Percentiles rank a stretch among this genome's conserved stretches.
Evolutionary conservation across 768 basidiomycete genomes (phyloP).

Genomic region (Lentinula aciculospora): DNA sequence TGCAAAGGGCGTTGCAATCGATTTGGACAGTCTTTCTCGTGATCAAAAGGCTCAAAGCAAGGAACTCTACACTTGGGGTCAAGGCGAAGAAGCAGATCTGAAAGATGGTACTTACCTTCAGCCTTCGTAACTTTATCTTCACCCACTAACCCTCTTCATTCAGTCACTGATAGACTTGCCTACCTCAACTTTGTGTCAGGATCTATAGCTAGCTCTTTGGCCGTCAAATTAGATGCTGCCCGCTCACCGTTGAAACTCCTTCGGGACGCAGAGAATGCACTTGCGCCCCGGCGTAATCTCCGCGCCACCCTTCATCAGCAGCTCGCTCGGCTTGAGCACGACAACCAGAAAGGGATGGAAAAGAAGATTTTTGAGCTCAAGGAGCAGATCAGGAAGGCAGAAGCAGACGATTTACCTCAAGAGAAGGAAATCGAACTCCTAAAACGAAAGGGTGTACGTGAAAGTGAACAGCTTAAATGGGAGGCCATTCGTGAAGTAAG

Average conservation of each 20-base stretch:
- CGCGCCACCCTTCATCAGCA: conserved; percentile 55
- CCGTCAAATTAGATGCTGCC: conserved; percentile 56
- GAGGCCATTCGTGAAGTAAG: conserved; percentile 73
- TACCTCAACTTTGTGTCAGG: conserved; percentile 78
- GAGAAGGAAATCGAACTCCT: conserved; percentile 70
- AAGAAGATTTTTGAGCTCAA: conserved; percentile 66
- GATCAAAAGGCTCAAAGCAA: conserved; percentile 73
- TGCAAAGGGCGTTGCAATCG: conserved; percentile 73
- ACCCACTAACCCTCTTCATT: neutral
- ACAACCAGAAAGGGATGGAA: conserved; percentile 58
- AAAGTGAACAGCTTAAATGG: conserved; percentile 78
- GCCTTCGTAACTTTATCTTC: neutral
- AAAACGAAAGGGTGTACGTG: conserved; percentile 69
- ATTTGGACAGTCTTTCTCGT: conserved; percentile 60
- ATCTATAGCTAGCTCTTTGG: conserved; percentile 55
- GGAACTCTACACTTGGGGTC: conserved; percentile 84
- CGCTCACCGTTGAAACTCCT: conserved; percentile 65
- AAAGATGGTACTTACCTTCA: conserved; percentile 54
- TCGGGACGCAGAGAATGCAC: conserved; percentile 59
- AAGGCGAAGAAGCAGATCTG: conserved; percentile 61
- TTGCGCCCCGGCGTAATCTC: conserved; percentile 57
- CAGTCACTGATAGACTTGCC: conserved; percentile 77
- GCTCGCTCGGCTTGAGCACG: conserved; percentile 61
- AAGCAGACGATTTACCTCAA: conserved; percentile 53
- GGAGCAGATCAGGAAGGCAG: conserved; percentile 60